Evolutionary conservation across 129 eudicot species (phyloP).

Genomic region (Centrapalus pauciflorus): DNA sequence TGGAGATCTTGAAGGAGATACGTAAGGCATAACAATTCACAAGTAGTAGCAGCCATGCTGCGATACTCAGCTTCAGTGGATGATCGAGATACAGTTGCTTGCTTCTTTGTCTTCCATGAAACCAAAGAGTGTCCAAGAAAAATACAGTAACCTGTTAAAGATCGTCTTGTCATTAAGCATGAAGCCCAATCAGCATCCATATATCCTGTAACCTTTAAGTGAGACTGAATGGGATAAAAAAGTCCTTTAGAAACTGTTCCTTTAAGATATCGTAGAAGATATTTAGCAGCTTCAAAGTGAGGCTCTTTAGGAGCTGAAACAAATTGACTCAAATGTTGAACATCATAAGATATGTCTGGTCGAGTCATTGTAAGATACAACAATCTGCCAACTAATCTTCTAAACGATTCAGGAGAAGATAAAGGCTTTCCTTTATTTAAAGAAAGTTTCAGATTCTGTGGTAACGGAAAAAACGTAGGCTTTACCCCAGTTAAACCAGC

Average conservation of each 20-base stretch:
- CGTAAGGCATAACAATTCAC: neutral
- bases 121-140: too few species aligned
- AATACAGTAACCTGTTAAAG: neutral
- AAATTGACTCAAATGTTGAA: neutral
- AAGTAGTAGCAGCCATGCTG: neutral
- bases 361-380: neutral
- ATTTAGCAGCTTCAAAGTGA: neutral
- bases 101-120: too few species aligned
- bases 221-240: neutral
- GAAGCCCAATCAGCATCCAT: neutral
- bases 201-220: neutral
- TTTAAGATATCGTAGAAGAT: neutral
- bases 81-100: too few species aligned
- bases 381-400: neutral
- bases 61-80: too few species aligned
- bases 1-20: neutral
- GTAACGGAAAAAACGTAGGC: neutral
- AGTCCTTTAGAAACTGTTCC: neutral
- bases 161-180: neutral
- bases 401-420: neutral
- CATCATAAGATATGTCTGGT: neutral
- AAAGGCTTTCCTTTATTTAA: neutral
- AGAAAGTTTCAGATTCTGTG: neutral
- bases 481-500: neutral
- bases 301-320: too few species aligned